These are phyloP conservation scores for Hortiboletus rubellus DNA, from an alignment of 1,284 basidiomycete species.

Conservation along the genomic window DNA sequence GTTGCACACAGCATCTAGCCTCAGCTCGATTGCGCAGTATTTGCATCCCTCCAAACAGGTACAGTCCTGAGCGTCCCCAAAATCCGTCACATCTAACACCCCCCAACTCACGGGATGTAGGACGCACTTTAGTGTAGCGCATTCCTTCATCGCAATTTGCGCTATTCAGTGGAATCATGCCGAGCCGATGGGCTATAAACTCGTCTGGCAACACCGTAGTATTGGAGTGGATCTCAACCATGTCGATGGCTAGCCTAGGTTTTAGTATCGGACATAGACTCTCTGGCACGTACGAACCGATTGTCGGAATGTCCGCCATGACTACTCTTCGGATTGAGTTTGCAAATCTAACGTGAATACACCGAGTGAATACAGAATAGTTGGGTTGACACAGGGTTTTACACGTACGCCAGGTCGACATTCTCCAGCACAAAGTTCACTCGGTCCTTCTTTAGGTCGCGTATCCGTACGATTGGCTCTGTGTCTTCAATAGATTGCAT, in stretches of 20 bases:
- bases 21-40: slow-evolving; percentile 78
- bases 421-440: slow-evolving; percentile 91
- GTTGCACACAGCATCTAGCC: slow-evolving; percentile 71
- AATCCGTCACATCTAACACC: slow-evolving; percentile 8
- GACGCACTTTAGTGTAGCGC: slow-evolving; percentile 73
- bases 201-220: slow-evolving; percentile 96
- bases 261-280: slow-evolving; percentile 1
- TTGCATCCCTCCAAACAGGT: slow-evolving; percentile 77
- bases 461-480: slow-evolving; percentile 73
- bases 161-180: slow-evolving; percentile 91
- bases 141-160: slow-evolving; percentile 83
- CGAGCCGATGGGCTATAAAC: slow-evolving; percentile 94
- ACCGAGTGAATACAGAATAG: slow-evolving; percentile 12
- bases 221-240: slow-evolving; percentile 92
- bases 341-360: slow-evolving; percentile 60
- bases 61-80: slow-evolving; percentile 64
- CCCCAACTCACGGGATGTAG: neutral
- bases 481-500: slow-evolving; percentile 44
- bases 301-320: slow-evolving; percentile 94
- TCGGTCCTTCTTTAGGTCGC: slow-evolving; percentile 74
- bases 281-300: slow-evolving; percentile 59
- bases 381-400: neutral
- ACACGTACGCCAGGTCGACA: slow-evolving; percentile 82
- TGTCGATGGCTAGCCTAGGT: slow-evolving; percentile 81
- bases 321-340: slow-evolving; percentile 88